Base-by-base conservation (phyloP, 169 alveolate species). In the Neospora caninum region DNA sequence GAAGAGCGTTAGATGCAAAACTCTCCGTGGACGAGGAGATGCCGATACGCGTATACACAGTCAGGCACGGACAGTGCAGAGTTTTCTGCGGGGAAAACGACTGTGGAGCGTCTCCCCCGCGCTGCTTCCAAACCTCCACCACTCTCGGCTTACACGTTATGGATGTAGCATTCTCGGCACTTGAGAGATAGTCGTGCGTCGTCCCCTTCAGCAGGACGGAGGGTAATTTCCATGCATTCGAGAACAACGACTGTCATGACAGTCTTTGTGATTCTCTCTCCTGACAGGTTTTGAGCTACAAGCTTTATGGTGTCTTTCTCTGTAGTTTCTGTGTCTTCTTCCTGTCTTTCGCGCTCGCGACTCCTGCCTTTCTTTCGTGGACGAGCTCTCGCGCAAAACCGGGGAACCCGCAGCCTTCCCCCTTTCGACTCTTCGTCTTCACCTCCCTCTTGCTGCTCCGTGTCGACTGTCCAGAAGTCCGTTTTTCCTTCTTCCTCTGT, bases 151-250 rank as follows among this genome's bases (percentile, higher is more conserved):
- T 45, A 82, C 89, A 82, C 67, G 67, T 39, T 41, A 31, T 82
- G 89, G 67, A 82, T 6, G 67, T 82, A 82, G 89, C 54, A 39
- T 39, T 82, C 67, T 82, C 67, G 38, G 67, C 89, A 82, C 27
- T 36, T 0, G 42, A 82, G 89, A 27, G 54, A 27, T 18, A 82
- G 89, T 0, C 43, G 41, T 25, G 10, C 67, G 27, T 34, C 41
- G 13, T 82, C 89, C 27, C 25, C 89, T 20, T 82, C 38, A 2
- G 54, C 16, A 25, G 34, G n/a, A 4, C 58, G 89, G 31, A 82
- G 29, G 1, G 20, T 82, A 39, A 82, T 49, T 10, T 82, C 89
- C 54, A 82, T 42, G 67, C 89, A 82, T 25, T 82, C 89, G 42
- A 82, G 31, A 31, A 39, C 41, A 39, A 82, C 89, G 22, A 82